Conservation (phyloP, 441 rosid genomes). For the Biscutella auriculata region DNA sequence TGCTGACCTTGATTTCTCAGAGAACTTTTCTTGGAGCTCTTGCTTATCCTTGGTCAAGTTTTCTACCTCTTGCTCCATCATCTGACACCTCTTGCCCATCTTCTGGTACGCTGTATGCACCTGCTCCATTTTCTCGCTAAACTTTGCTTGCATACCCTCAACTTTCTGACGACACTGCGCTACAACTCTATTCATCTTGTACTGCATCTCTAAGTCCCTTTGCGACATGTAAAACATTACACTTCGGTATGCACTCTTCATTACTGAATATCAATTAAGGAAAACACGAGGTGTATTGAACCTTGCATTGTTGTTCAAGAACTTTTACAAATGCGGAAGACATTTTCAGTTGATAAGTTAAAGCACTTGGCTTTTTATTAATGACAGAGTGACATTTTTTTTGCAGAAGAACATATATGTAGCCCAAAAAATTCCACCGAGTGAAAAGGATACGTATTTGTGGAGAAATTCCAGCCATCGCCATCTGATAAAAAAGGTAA, state of each 20-base stretch:
- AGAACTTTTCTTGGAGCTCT: conserved; percentile 86
- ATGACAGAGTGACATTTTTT: neutral
- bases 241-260: conserved; percentile 89
- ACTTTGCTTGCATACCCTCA: conserved; percentile 81
- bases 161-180: conserved; percentile 84
- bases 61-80: conserved; percentile 85
- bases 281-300: conserved; percentile 11
- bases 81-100: conserved; percentile 70
- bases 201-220: conserved; percentile 92
- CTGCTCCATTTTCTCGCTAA: conserved; percentile 82
- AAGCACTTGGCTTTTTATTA: neutral
- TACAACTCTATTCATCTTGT: conserved; percentile 68
- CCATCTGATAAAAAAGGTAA: conserved; percentile 54
- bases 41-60: conserved; percentile 76
- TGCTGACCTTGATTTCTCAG: conserved; percentile 78
- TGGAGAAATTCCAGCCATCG: conserved; percentile 83
- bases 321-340: neutral
- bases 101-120: conserved; percentile 81
- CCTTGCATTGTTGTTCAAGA: neutral
- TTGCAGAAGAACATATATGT: neutral
- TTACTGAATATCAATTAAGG: conserved; percentile 49
- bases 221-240: conserved; percentile 81
- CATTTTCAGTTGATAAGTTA: neutral
- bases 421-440: neutral
- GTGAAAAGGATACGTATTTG: conserved; percentile 65